These are phyloP conservation scores for Penicillium angulare DNA, from an alignment of 495 filamentous ascomycete genomes.

Conservation along the genomic window DNA sequence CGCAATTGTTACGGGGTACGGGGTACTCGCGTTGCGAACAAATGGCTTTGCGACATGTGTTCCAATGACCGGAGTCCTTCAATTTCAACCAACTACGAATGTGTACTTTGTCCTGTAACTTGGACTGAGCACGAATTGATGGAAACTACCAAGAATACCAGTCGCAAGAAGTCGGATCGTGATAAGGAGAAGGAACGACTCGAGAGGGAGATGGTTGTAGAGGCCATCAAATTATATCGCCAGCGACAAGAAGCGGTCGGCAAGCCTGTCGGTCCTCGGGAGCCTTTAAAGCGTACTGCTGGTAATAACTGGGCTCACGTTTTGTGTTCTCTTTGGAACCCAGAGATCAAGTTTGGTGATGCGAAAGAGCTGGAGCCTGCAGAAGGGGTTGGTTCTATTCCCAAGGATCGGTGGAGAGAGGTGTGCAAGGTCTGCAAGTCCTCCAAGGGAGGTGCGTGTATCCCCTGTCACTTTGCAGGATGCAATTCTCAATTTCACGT, in stretches of 20 bases:
- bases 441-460: conserved; percentile 69
- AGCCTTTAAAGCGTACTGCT: conserved; percentile 86
- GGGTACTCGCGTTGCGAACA: conserved; percentile 64
- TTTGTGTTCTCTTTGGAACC: conserved; percentile 84
- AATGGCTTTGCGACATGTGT: conserved; percentile 97
- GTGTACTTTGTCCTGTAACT: conserved; percentile 79
- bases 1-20: conserved; percentile 85
- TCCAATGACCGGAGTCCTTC: conserved; percentile 84
- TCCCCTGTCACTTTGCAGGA: conserved; percentile 65
- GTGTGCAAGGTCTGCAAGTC: conserved; percentile 80
- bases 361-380: conserved; percentile 75
- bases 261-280: conserved; percentile 76
- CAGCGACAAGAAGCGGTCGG: conserved; percentile 81
- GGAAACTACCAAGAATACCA: conserved; percentile 76
- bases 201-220: conserved; percentile 75
- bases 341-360: conserved; percentile 87
- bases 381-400: conserved; percentile 83
- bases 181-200: conserved; percentile 84
- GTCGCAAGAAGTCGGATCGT: conserved; percentile 92
- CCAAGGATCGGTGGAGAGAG: conserved; percentile 63
- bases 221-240: conserved; percentile 72
- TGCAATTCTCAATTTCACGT: conserved; percentile 84
- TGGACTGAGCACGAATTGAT: conserved; percentile 76
- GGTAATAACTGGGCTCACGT: conserved; percentile 99
- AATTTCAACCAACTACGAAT: conserved; percentile 87